Percentiles rank a stretch among this genome's conserved stretches.
These are phyloP conservation scores for Pestalotiopsis sp. DNA, from an alignment of 2,329 filamentous ascomycete species.

Conservation along the genomic window DNA sequence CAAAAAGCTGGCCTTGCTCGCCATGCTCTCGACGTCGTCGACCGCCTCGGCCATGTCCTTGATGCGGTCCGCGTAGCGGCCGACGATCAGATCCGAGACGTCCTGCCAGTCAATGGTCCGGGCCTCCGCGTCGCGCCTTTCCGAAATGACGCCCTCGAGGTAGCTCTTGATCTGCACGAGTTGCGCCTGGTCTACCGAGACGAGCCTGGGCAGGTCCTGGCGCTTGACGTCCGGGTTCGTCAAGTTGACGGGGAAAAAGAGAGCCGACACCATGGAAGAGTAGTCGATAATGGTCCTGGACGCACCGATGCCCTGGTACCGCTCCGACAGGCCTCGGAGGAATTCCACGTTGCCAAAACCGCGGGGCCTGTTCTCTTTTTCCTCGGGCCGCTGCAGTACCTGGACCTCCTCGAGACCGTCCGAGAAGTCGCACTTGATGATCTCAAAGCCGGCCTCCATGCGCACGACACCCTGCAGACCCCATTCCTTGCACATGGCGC, in stretches of 20 bases:
- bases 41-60: conserved; percentile 19
- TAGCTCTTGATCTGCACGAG: conserved; percentile 8
- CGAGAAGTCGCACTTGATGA: conserved; percentile 46
- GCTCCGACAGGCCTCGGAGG: conserved; percentile 13
- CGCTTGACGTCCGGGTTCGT: conserved; percentile 14
- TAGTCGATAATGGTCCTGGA: conserved; percentile 11
- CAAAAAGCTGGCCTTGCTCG: conserved; percentile 18
- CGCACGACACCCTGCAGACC: conserved; percentile 56
- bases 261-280: conserved; percentile 16
- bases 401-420: conserved; percentile 14
- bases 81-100: conserved; percentile 54
- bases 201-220: conserved; percentile 14
- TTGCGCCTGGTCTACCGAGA: neutral
- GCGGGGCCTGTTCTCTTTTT: neutral
- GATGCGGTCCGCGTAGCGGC: conserved; percentile 51
- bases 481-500: conserved; percentile 42
- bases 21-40: conserved; percentile 4
- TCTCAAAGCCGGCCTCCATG: conserved; percentile 59
- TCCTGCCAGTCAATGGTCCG: conserved; percentile 50
- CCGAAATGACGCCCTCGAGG: conserved; percentile 3
- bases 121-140: conserved; percentile 15
- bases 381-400: conserved; percentile 9
- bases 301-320: conserved; percentile 14
- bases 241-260: conserved; percentile 16
- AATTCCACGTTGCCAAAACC: conserved; percentile 11